Evolutionary conservation across 306 rosid species (phyloP), one percentile per base, ranked within the genome.

Genomic region (Carpinus viminea): DNA sequence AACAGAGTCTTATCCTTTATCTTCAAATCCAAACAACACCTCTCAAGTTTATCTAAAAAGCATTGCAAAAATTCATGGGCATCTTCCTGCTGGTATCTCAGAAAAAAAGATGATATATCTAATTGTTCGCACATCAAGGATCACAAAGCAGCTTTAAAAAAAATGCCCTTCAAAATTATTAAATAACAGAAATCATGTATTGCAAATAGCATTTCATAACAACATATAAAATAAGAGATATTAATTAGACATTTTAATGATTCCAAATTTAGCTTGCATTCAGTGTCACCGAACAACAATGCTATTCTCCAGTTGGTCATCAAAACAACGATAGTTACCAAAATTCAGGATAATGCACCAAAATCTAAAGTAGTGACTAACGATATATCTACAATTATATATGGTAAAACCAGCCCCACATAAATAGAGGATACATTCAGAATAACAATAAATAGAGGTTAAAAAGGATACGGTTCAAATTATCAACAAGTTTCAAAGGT

Each of bases 31-130:
- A 82, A 68, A 38, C 77, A 89, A 77, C 91, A 80, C 53, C 82
- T 77, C 36, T 90, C 98, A 36, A 95, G 88, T 80, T 86, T 91
- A 82, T 95, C 97, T 64, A 95, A 84, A 69, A 86, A 87, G 78
- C 93, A 91, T 79, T 91, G 97, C 91, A 95, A 76, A 74, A 95
- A 95, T 55, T 95, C 97, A 80, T 95, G 98, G 71, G 97, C 98
- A 85, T 95, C 99, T 76, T 95, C 99, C 82, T 95, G 99, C 85
- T 89, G 90, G 56, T 85, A 84, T 74, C 91, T 87, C 76, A 16
- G 80, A 76, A 95, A 93, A 24, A 5, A 77, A 74, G 97, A 86
- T 57, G 93, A 91, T 82, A 95, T 81, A 71, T 87, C 98, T 95
- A 72, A 62, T 64, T 0, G 10, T 55, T 46, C 28, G 9, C 2